These are phyloP conservation scores for Pilaira anomala DNA, from an alignment of 192 early-diverging fungal species.

Conservation along the genomic window DNA sequence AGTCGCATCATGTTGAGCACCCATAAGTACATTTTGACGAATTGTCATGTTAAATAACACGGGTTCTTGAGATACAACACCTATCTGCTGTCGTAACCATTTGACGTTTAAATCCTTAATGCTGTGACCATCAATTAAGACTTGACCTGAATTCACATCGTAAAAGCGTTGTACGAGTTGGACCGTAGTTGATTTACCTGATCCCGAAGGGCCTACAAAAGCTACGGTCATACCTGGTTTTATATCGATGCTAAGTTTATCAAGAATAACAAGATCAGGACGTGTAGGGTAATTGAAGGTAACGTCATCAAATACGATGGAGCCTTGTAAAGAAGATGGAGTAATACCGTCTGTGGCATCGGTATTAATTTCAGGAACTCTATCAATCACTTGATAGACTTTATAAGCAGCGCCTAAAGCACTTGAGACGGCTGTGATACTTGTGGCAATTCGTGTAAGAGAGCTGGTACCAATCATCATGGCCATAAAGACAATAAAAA, in stretches of 20 bases:
- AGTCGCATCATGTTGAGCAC: constrained; percentile 44
- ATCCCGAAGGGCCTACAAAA: constrained; percentile 82
- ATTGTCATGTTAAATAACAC: constrained; percentile 75
- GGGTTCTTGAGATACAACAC: constrained; percentile 87
- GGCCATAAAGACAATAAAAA: constrained; percentile 83
- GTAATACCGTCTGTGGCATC: constrained; percentile 37
- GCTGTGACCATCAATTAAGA: constrained; percentile 73
- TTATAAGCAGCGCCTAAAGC: constrained; percentile 76
- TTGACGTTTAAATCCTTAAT: constrained; percentile 72
- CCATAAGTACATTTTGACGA: constrained; percentile 77
- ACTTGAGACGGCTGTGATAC: constrained; percentile 64
- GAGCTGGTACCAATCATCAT: constrained; percentile 87
- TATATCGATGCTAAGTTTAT: constrained; percentile 65
- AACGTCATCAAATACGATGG: constrained; percentile 71
- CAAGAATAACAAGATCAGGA: constrained; percentile 74
- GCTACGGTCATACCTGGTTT: constrained; percentile 77
- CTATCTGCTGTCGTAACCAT: constrained; percentile 82
- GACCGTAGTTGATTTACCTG: constrained; percentile 82
- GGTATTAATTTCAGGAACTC: constrained; percentile 72
- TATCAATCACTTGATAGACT: constrained; percentile 78
- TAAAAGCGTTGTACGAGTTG: constrained; percentile 85
- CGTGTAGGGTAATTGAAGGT: constrained; percentile 84
- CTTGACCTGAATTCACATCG: constrained; percentile 45
- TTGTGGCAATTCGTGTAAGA: constrained; percentile 60
- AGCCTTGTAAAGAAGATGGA: constrained; percentile 51